Evolutionary conservation across 2,329 filamentous ascomycete species (phyloP).

Genomic region (Fusarium incarnatum): DNA sequence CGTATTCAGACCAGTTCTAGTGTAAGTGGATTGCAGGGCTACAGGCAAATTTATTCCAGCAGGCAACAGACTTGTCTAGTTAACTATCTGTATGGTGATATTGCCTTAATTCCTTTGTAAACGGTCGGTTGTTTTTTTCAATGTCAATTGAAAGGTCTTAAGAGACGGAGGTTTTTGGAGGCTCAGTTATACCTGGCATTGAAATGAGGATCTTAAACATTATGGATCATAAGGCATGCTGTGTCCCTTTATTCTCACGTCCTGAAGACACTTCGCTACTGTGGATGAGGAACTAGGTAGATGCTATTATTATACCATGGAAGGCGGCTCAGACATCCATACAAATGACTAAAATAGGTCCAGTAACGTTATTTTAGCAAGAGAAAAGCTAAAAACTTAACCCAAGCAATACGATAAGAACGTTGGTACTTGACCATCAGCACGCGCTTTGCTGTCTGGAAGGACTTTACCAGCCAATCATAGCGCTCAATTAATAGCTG

Average conservation of each 20-base stretch:
- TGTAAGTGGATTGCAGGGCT: not conserved
- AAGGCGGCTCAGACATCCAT: not conserved
- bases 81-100: not conserved
- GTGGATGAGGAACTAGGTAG: not conserved
- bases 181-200: not conserved
- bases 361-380: not conserved
- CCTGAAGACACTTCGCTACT: not conserved
- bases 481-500: not conserved
- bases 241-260: not conserved
- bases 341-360: not conserved
- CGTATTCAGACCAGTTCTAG: conserved; percentile 23
- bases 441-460: not conserved
- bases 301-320: not conserved
- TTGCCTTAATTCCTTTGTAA: not conserved
- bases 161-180: not conserved
- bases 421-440: not conserved
- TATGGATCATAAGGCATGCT: not conserved
- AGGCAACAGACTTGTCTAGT: not conserved
- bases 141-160: not conserved
- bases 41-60: too few species aligned
- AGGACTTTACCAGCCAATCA: conserved; percentile 5
- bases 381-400: not conserved
- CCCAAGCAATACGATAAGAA: not conserved
- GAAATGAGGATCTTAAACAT: not conserved
- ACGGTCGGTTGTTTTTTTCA: not conserved